Evolutionary conservation across 2,329 filamentous ascomycete genomes (phyloP), one percentile per base, ranked within the genome.

Genomic region (Alternaria arbusti): DNA sequence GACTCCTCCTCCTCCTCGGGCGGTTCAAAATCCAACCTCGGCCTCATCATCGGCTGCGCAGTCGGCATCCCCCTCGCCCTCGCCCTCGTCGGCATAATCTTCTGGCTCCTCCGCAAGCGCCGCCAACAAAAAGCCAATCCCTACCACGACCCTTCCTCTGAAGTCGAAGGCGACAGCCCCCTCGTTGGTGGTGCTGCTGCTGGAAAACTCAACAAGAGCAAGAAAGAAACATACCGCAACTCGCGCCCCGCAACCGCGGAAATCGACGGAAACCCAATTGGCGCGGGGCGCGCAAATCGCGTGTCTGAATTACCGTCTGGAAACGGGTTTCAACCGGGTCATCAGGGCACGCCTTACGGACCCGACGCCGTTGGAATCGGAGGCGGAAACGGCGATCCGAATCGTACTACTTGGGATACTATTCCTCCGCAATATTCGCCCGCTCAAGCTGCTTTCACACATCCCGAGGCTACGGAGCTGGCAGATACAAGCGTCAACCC

Each of bases 11-110:
- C 22, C 15, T 57, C 55, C 1, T 63, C 64, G 22, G 20, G 63
- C 6, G 50, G 65, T 17, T 64, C 67, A 30, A 59, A 32, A 7
- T 70, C 71, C n/a, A 75, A 78, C 15, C 55, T 75, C 15, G 67
- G 68, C 12, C 26, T 79, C 10, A 79, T 80, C 17, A 63, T 79
- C n/a, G 78, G 77, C 51, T 77, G 73, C 54, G 76, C 78, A 11
- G 77, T 80, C 43, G 77, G 77, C 15, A 77, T 80, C 52, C 78
- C 78, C 6, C 70, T 80, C 47, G 75, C 60, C 8, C 69, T 80
- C 30, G 73, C 72, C 6, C 57, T 80, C 5, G 8, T 74, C 44
- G 76, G 69, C 10, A 74, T 79, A 17, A 49, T 79, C 11, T 25
- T 73, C 57, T 79, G 74, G 74, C 69, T 78, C 30, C 46, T 77